phyloP scores from a whole-genome alignment of 352 stramenopile genomes.

The Pythium utonaiense region DNA sequence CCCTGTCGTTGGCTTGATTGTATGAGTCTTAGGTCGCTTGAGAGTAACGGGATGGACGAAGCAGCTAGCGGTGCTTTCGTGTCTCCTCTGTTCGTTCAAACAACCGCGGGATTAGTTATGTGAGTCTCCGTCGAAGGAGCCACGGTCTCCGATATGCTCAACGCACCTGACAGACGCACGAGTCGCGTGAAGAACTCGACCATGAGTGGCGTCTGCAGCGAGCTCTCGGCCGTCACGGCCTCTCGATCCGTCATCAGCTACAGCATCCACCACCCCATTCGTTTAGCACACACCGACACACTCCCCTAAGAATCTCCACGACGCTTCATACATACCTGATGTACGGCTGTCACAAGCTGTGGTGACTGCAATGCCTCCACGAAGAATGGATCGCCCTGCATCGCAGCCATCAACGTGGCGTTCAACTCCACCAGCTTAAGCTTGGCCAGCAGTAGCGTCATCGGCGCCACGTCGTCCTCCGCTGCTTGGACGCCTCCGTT shows the following conservation, averaged over 20 bases:
- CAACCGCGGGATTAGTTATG: too few relatives aligned
- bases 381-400: conserved; percentile 61
- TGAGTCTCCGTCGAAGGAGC: not conserved
- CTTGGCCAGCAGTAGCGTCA: conserved; percentile 28
- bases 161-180: conserved; percentile 55
- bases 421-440: conserved; percentile 49
- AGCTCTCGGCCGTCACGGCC: conserved; percentile 24
- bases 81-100: conserved; percentile 10
- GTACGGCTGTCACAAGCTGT: conserved; percentile 49
- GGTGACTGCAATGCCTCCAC: conserved; percentile 45
- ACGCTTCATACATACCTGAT: conserved; percentile 62
- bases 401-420: conserved; percentile 46
- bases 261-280: not conserved
- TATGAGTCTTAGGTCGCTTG: too few relatives aligned
- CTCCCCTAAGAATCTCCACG: not conserved
- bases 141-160: not conserved
- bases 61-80: not conserved
- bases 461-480: not conserved
- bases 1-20: conserved; percentile 2
- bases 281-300: not conserved
- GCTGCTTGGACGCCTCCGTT: not conserved
- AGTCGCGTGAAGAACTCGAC: conserved; percentile 63
- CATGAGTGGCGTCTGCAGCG: conserved; percentile 30
- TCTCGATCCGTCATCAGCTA: conserved; percentile 58
- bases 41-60: too few relatives aligned